Evolutionary conservation across 1,284 basidiomycete species (phyloP).

Genomic region (Farysia itapuensis): DNA sequence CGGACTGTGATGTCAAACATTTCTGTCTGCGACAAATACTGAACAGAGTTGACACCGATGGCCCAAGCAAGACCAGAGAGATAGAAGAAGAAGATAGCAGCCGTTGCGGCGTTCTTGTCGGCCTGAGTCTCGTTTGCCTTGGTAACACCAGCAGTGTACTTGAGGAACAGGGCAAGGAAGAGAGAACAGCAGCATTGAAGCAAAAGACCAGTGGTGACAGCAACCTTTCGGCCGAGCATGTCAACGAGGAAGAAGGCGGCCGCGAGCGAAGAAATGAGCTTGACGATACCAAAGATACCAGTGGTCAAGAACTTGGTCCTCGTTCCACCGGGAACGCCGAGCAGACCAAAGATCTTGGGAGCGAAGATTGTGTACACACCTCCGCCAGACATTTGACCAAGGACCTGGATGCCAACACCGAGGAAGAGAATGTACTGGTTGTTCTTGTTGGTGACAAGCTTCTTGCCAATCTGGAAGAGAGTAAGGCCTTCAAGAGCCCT

Average conservation of each 20-base stretch:
- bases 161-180: conserved; percentile 41
- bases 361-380: conserved; percentile 42
- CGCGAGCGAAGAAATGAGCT: conserved; percentile 41
- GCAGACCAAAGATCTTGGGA: conserved; percentile 35
- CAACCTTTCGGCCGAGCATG: conserved; percentile 34
- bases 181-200: conserved; percentile 29
- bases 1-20: conserved; percentile 34
- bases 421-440: conserved; percentile 39
- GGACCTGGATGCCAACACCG: conserved; percentile 40
- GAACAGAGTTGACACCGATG: conserved; percentile 43
- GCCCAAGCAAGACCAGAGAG: conserved; percentile 40
- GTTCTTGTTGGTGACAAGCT: conserved; percentile 30
- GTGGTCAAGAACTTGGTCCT: conserved; percentile 37
- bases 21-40: conserved; percentile 40
- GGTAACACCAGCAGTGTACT: conserved; percentile 20
- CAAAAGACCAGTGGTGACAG: conserved; percentile 30
- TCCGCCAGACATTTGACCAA: conserved; percentile 41
- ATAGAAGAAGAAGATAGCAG: conserved; percentile 43
- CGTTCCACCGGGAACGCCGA: conserved; percentile 30
- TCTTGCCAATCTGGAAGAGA: conserved; percentile 28
- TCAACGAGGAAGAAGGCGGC: conserved; percentile 45
- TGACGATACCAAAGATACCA: conserved; percentile 42
- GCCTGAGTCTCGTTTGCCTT: conserved; percentile 28
- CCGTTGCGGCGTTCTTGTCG: conserved; percentile 23
- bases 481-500: conserved; percentile 19